These are phyloP conservation scores for Hyphopichia wangnamkhiaoensis DNA, from an alignment of 1,139 yeast genomes.

Conservation along the genomic window DNA sequence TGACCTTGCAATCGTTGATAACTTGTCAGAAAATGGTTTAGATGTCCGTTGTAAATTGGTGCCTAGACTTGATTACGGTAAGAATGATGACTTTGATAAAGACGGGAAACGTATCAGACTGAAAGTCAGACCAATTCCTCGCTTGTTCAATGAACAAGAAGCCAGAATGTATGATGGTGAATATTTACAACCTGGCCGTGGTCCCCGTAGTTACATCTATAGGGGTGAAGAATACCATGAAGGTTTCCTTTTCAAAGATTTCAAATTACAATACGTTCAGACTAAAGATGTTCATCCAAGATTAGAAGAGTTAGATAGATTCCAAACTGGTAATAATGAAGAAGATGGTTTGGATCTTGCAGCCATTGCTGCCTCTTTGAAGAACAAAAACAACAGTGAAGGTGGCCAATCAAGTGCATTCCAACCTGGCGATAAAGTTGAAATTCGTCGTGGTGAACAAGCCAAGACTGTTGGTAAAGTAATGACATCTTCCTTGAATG, in stretches of 20 bases:
- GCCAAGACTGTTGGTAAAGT: slow-evolving; percentile 86
- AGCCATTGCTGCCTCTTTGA: slow-evolving; percentile 80
- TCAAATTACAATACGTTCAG: slow-evolving; percentile 77
- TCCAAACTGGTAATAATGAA: slow-evolving; percentile 67
- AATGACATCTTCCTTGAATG: slow-evolving; percentile 61
- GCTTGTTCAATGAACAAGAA: slow-evolving; percentile 77
- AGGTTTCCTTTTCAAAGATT: slow-evolving; percentile 85
- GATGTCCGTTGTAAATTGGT: slow-evolving; percentile 91
- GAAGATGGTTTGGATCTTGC: slow-evolving; percentile 82
- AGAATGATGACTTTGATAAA: slow-evolving; percentile 57
- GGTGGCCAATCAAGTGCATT: slow-evolving; percentile 48
- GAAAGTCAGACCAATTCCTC: slow-evolving; percentile 78
- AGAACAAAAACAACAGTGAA: slow-evolving; percentile 47
- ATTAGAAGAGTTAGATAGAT: slow-evolving; percentile 83
- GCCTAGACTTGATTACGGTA: slow-evolving; percentile 91
- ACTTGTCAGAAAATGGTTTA: slow-evolving; percentile 89
- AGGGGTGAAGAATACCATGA: slow-evolving; percentile 86
- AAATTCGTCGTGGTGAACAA: slow-evolving; percentile 90
- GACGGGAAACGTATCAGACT: slow-evolving; percentile 53
- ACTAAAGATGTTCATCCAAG: slow-evolving; percentile 86
- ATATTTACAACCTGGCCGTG: slow-evolving; percentile 71
- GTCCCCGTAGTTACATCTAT: slow-evolving; percentile 72
- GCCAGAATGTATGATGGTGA: slow-evolving; percentile 55
- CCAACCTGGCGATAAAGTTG: slow-evolving; percentile 94
- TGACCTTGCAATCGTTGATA: slow-evolving; percentile 90